Conservation (phyloP, 2,329 filamentous ascomycete species). For the Aspergillus oerlinghausenensis region DNA sequence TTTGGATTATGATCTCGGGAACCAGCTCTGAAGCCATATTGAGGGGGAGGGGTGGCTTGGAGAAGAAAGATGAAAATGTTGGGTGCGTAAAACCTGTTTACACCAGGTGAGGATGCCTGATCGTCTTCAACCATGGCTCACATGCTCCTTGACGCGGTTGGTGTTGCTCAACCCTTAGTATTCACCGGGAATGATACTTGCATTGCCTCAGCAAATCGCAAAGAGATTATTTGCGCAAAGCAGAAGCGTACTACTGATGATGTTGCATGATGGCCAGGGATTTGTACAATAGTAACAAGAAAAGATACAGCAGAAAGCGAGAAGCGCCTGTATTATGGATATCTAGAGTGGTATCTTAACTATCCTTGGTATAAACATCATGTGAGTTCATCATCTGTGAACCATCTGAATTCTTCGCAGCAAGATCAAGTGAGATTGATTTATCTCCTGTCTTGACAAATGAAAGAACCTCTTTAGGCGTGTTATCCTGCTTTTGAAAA, state of each 20-base stretch:
- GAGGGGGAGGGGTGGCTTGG: not conserved
- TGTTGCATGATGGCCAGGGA: not conserved
- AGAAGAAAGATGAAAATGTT: not conserved
- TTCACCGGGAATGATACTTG: not conserved
- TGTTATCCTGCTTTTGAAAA: too few relatives aligned
- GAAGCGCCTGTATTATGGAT: too few relatives aligned
- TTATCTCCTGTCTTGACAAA: too few relatives aligned
- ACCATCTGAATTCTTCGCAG: too few relatives aligned
- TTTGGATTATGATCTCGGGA: not conserved
- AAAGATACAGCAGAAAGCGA: too few relatives aligned
- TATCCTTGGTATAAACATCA: too few relatives aligned
- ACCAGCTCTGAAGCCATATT: not conserved
- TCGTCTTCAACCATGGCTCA: not conserved
- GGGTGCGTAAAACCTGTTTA: not conserved
- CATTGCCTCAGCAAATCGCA: not conserved
- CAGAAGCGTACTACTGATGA: not conserved
- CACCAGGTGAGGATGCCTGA: not conserved
- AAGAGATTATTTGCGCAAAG: not conserved
- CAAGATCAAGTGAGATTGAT: too few relatives aligned
- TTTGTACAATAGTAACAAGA: not conserved
- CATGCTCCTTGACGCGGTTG: not conserved
- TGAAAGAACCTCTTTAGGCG: too few relatives aligned
- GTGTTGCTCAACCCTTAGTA: not conserved
- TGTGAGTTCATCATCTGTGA: too few relatives aligned
- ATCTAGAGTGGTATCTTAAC: too few relatives aligned